Base-by-base conservation (phyloP, 2,329 filamentous ascomycete genomes). In the Trichoderma brevicompactum region DNA sequence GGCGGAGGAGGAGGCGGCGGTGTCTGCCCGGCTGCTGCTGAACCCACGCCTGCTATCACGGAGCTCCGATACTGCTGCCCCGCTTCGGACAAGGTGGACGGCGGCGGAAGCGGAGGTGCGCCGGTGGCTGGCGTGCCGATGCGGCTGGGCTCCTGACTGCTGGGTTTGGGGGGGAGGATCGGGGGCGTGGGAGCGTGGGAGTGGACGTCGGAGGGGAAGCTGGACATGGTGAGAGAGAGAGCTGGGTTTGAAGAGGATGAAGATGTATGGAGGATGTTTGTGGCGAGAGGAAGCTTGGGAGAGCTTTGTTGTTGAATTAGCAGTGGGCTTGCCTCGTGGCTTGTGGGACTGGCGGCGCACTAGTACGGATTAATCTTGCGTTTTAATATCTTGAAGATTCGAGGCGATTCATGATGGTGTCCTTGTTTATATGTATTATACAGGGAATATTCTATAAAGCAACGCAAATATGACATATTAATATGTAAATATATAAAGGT, bases 131-230 rank as follows among this genome's bases (percentile, higher is more conserved):
- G 89, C 28, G 89, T 92, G 71, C 85, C 84, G 68, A 87, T 82
- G 68, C 89, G 86, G 76, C 87, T 91, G 59, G 85, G 79, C 69
- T 92, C 89, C 75, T 89, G 88, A 76, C 85, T 89, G 70, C 81
- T 84, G 15, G 89, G 87, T 74, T 92, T 92, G 1, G 90, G 90
- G 1, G 90, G 90, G 15, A 88, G 89, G 8, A 88, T 83, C 0
- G 90, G 90, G 32, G 90, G 89, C 5, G 76, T 76, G 15, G 71
- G 72, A 63, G 68, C 70, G 58, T 72, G 72, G 5, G 69, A 69
- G 58, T 72, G 72, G 5, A 69, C 63, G 32, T 75, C 75, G 19
- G 73, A 65, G 2, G 73, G 70, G 58, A 72, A 73, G 72, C 69
- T 74, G 17, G 72, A 67, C 75, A 77, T 77, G 46, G n/a, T 54